Conservation (phyloP, 306 rosid genomes). For the Astragalus glycyphyllos region DNA sequence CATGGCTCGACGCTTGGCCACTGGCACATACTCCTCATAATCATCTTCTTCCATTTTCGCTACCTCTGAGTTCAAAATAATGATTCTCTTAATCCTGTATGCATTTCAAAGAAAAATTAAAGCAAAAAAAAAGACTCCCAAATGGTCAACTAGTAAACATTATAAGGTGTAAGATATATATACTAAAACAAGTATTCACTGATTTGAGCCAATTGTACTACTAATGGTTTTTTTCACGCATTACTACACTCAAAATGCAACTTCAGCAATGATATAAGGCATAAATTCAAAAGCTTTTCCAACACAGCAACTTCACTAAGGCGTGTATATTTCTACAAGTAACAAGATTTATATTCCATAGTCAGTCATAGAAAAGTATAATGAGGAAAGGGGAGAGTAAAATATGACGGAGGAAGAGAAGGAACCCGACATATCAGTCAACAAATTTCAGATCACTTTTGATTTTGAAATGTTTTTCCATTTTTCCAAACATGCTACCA, state of each 20-base stretch:
- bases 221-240: not conserved
- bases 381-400: not conserved
- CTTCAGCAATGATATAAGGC: not conserved
- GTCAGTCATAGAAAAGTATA: not conserved
- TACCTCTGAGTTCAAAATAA: not conserved
- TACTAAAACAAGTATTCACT: not conserved
- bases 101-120: conserved; percentile 5
- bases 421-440: not conserved
- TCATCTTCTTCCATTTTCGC: conserved; percentile 73
- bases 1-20: conserved; percentile 88
- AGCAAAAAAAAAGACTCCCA: not conserved
- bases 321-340: not conserved
- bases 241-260: not conserved
- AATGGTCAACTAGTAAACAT: not conserved
- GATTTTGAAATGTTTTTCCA: too few relatives aligned
- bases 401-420: not conserved
- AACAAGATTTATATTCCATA: not conserved
- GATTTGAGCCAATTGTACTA: not conserved
- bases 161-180: too few relatives aligned
- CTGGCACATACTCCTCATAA: conserved; percentile 83
- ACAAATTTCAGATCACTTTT: not conserved
- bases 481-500: too few relatives aligned
- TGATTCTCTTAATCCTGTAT: not conserved
- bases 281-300: not conserved
- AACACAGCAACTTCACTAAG: not conserved